Evolutionary conservation across 768 basidiomycete species (phyloP).

Genomic region (Russula emetica): DNA sequence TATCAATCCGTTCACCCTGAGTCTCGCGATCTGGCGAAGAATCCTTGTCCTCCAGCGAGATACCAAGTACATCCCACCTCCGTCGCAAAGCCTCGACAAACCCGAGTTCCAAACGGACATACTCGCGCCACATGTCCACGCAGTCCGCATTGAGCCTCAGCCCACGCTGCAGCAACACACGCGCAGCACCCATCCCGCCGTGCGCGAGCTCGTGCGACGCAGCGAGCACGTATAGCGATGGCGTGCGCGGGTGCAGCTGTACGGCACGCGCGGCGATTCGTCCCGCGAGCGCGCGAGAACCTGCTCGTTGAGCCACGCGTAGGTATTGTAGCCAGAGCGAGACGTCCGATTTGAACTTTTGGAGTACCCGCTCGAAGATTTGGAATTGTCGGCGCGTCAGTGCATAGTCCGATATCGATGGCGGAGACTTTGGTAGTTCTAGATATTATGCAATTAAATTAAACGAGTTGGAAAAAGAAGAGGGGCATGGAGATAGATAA

Average conservation of each 20-base stretch:
- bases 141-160: constrained; percentile 72
- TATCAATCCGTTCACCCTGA: constrained; percentile 32
- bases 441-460: not conserved
- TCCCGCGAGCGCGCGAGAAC: constrained; percentile 73
- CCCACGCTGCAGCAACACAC: constrained; percentile 80
- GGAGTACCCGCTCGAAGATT: constrained; percentile 86
- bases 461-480: not conserved
- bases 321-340: constrained; percentile 88
- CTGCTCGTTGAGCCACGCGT: constrained; percentile 74
- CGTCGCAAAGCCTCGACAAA: constrained; percentile 77
- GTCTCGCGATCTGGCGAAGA: constrained; percentile 27
- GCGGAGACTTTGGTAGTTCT: constrained; percentile 33
- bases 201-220: constrained; percentile 79
- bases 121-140: constrained; percentile 81
- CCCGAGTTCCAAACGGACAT: constrained; percentile 84
- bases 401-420: constrained; percentile 78
- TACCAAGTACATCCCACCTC: constrained; percentile 77
- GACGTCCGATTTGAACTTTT: constrained; percentile 84
- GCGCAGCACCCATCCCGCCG: constrained; percentile 70
- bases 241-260: constrained; percentile 77
- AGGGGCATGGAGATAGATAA: not conserved
- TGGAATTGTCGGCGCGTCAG: constrained; percentile 81
- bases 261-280: constrained; percentile 84
- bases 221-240: constrained; percentile 77
- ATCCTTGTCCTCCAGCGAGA: constrained; percentile 35